These are phyloP conservation scores for Mycena rosella DNA, from an alignment of 768 basidiomycete species.

Conservation along the genomic window DNA sequence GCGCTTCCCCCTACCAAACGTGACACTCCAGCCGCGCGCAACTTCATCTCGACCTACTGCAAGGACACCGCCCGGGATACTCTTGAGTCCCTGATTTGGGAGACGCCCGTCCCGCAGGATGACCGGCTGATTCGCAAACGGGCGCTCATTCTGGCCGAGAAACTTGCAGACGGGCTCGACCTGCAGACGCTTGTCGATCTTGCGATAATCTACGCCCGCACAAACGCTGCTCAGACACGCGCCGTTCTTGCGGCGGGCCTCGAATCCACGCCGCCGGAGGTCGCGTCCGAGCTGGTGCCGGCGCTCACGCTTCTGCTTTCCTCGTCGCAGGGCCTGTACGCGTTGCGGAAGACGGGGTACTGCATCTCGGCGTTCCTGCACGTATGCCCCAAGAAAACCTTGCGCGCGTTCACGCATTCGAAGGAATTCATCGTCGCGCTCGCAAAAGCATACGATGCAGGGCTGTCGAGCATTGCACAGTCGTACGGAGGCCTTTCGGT, in stretches of 20 bases:
- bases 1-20: slow-evolving; percentile 62
- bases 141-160: slow-evolving; percentile 69
- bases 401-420: slow-evolving; percentile 65
- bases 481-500: slow-evolving; percentile 69
- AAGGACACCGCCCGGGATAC: slow-evolving; percentile 65
- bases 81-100: slow-evolving; percentile 74
- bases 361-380: slow-evolving; percentile 68
- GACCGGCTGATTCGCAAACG: slow-evolving; percentile 62
- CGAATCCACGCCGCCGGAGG: slow-evolving; percentile 45
- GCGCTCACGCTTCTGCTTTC: slow-evolving; percentile 67
- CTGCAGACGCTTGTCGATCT: slow-evolving; percentile 73
- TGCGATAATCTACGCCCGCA: slow-evolving; percentile 65
- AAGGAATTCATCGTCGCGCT: slow-evolving; percentile 68
- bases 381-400: slow-evolving; percentile 60
- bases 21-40: slow-evolving; percentile 56
- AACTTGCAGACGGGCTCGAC: slow-evolving; percentile 61
- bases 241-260: slow-evolving; percentile 58
- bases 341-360: slow-evolving; percentile 72
- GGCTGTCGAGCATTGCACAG: slow-evolving; percentile 65
- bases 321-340: slow-evolving; percentile 67
- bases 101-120: slow-evolving; percentile 42
- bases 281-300: slow-evolving; percentile 64
- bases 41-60: slow-evolving; percentile 70
- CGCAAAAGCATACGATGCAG: slow-evolving; percentile 70
- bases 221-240: slow-evolving; percentile 58